phyloP scores from a whole-genome alignment of 108 stramenopile genomes.

The Aurantiochytrium sp. region DNA sequence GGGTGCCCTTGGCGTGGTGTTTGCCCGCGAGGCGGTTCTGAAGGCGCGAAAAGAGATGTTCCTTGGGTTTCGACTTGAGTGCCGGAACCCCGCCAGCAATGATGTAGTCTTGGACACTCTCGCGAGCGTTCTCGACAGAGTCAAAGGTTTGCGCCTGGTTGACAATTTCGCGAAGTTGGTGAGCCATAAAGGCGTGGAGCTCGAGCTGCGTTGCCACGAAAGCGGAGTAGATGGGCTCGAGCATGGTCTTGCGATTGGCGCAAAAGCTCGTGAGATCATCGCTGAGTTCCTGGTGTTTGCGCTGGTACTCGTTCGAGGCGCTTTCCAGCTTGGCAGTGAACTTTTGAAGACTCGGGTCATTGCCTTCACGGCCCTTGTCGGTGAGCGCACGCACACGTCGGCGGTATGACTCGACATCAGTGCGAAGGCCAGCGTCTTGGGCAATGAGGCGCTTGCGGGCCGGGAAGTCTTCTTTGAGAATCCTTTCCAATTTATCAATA shows the following conservation, averaged over 20 bases:
- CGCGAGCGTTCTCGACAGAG: not conserved
- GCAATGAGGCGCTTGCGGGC: not conserved
- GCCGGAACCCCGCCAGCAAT: not conserved
- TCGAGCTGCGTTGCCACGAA: slow-evolving; percentile 10
- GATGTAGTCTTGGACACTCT: not conserved
- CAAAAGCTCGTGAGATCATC: not conserved
- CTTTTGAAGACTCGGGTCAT: not conserved
- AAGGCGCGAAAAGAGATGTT: not conserved
- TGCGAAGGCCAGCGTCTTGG: not conserved
- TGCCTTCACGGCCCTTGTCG: not conserved
- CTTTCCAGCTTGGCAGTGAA: not conserved
- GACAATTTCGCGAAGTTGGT: not conserved
- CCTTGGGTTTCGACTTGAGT: not conserved
- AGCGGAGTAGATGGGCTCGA: not conserved
- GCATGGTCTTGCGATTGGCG: not conserved
- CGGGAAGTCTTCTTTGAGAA: not conserved
- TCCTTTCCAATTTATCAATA: not conserved
- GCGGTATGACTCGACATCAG: not conserved
- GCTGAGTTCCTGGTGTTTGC: not conserved
- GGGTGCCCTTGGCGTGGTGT: not conserved
- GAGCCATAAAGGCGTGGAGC: not conserved
- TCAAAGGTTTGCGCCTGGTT: not conserved
- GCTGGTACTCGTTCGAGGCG: not conserved
- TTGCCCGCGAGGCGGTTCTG: not conserved
- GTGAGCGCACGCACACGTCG: not conserved